Percentiles rank a stretch among this genome's conserved stretches.
phyloP scores from a whole-genome alignment of 306 rosid genomes.

The Corylus americana region DNA sequence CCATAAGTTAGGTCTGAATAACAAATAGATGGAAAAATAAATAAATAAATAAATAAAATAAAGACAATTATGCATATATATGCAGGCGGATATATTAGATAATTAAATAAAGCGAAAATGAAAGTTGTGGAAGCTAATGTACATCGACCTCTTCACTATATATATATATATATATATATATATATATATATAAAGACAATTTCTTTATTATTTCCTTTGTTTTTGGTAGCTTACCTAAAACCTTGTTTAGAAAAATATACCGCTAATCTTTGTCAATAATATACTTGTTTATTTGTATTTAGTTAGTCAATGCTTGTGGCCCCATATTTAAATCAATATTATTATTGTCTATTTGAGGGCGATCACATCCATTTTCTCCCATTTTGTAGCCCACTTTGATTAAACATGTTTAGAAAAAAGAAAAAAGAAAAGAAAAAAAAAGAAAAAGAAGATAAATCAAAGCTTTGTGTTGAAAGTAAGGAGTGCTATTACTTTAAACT shows the following conservation, averaged over 20 bases:
- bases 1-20: constrained; percentile 16
- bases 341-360: constrained; percentile 23
- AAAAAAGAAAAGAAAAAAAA: too few species aligned
- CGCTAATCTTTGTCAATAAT: constrained; percentile 27
- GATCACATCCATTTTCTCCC: constrained; percentile 23
- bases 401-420: neutral
- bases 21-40: constrained; percentile 1
- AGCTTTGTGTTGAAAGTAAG: neutral
- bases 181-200: constrained; percentile 37
- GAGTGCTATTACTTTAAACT: neutral
- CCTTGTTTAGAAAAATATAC: constrained; percentile 37
- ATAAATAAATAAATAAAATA: constrained; percentile 17
- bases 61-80: constrained; percentile 27
- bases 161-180: constrained; percentile 40
- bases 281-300: constrained; percentile 27
- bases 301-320: constrained; percentile 47
- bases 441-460: neutral
- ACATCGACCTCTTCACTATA: constrained; percentile 54
- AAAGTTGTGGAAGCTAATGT: constrained; percentile 43
- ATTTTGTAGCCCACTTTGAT: constrained; percentile 21
- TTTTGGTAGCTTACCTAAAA: constrained; percentile 28
- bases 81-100: constrained; percentile 32
- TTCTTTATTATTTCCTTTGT: constrained; percentile 25
- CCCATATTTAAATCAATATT: constrained; percentile 23
- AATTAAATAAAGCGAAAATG: constrained; percentile 23